Conservation (phyloP, 1,284 basidiomycete genomes). For the Papiliotrema terrestris region DNA sequence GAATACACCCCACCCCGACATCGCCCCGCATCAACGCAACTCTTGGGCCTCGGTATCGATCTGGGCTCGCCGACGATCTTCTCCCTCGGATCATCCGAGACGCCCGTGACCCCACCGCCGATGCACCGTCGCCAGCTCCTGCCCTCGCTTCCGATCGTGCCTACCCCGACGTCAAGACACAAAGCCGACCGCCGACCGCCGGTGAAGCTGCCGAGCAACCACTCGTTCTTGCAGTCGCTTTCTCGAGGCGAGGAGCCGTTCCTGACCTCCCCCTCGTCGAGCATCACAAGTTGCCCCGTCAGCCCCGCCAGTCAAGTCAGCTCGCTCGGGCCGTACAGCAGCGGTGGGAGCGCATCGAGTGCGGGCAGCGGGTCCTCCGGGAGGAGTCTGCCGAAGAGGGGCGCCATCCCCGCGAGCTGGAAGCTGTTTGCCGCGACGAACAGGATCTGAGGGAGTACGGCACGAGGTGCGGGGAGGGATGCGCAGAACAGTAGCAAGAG, state of each 20-base stretch:
- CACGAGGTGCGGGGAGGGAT: background rate
- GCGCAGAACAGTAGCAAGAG: background rate
- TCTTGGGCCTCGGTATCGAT: background rate
- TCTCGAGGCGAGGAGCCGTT: constrained; percentile 1
- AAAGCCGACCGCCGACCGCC: background rate
- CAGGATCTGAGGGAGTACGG: background rate
- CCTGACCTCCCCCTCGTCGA: no score
- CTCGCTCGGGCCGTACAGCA: no score
- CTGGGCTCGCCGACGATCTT: background rate
- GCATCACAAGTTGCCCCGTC: no score
- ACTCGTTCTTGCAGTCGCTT: constrained; percentile 21
- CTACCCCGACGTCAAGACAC: background rate
- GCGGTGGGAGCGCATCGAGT: no score
- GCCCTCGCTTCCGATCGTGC: constrained; percentile 2
- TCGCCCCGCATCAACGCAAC: background rate
- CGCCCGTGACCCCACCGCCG: background rate
- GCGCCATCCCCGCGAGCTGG: no score
- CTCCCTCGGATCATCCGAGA: background rate
- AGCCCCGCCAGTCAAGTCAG: no score
- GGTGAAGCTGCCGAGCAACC: constrained; percentile 15
- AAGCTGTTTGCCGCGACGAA: no score
- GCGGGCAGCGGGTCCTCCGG: no score
- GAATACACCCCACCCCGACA: background rate
- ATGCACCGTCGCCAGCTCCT: background rate
- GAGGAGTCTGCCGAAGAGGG: no score